Evolutionary conservation across 148 eudicot species (phyloP), one percentile per base, ranked within the genome.

Genomic region (Camellia japonica): DNA sequence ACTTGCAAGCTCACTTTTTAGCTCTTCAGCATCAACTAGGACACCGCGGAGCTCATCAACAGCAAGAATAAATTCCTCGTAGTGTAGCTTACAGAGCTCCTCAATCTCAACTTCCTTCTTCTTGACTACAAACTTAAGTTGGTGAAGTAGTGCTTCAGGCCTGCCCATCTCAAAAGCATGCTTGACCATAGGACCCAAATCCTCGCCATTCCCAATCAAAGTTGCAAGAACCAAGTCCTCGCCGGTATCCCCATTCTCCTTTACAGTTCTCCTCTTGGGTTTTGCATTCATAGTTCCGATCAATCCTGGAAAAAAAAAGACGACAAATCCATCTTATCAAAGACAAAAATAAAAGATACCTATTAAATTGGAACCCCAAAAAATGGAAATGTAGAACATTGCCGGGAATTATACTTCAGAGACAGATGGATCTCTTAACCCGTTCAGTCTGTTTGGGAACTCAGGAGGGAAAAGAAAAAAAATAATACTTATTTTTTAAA

Each of bases 31-130:
- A 88, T 92, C 99, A 79, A 91, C 98, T 41, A 96, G 76, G 49
- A 96, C 99, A 7, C 99, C 97, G 62, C 97, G 93, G 41, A 96
- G 93, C 85, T 96, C 99, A 81, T 96, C 99, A 62, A 92, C 99
- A 0, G 97, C 99, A 19, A 83, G 75, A 73, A 93, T 93, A 74
- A 92, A 96, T 58, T 92, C 99, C 76, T 93, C 97, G 74, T 93
- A 93, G 64, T 96, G 97, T 74, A 93, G 91, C 83, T 91, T 90
- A 80, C 99, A 96, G 4, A 96, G 86, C 77, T 96, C 99, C 91
- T 93, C 97, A 1, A 96, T 96, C 77, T 96, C 99, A 23, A 88
- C 89, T 84, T 96, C 98, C 86, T 96, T 93, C 89, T 91, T 96
- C 80, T 87, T 93, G 9, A 89, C 90, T 67, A 91, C 90, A 79